These are phyloP conservation scores for Nannizziopsis barbatae DNA, from an alignment of 2,329 filamentous ascomycete genomes.

Conservation along the genomic window DNA sequence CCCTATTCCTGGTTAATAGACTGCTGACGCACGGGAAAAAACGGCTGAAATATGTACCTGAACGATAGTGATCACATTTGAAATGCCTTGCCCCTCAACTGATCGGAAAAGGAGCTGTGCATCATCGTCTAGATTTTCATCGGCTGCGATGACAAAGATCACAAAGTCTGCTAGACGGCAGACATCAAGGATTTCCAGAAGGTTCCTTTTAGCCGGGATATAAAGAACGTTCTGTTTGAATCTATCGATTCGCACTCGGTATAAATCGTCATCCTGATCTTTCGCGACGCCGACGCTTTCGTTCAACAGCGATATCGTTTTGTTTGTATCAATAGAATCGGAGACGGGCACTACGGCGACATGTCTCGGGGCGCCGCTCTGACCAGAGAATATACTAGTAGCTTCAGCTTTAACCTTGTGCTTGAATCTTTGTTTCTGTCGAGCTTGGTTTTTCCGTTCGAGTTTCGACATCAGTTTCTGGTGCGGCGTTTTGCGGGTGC, in stretches of 20 bases:
- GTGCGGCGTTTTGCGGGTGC: constrained; percentile 73
- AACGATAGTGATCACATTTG: constrained; percentile 77
- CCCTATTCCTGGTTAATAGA: constrained; percentile 30
- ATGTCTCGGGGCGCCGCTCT: constrained; percentile 74
- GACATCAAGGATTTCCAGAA: constrained; percentile 70
- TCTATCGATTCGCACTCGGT: constrained; percentile 64
- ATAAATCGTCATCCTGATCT: constrained; percentile 48
- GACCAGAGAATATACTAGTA: constrained; percentile 70
- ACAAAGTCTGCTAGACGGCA: constrained; percentile 86
- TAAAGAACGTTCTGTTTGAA: constrained; percentile 96
- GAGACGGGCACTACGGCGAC: constrained; percentile 82
- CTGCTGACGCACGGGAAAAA: background rate
- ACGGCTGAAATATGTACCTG: constrained; percentile 36
- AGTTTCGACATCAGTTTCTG: constrained; percentile 97
- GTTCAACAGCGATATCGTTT: constrained; percentile 61
- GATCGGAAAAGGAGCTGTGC: constrained; percentile 77
- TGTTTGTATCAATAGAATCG: constrained; percentile 54
- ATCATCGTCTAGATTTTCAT: constrained; percentile 61
- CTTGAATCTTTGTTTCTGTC: constrained; percentile 76
- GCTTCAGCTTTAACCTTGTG: constrained; percentile 71
- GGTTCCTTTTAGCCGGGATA: constrained; percentile 59
- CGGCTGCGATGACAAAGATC: constrained; percentile 68
- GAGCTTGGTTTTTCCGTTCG: constrained; percentile 86
- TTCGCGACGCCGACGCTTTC: constrained; percentile 66
- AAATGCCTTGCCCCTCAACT: constrained; percentile 88